These are phyloP conservation scores for Ceratobasidium sp. DNA, from an alignment of 1,284 basidiomycete genomes.

Conservation along the genomic window DNA sequence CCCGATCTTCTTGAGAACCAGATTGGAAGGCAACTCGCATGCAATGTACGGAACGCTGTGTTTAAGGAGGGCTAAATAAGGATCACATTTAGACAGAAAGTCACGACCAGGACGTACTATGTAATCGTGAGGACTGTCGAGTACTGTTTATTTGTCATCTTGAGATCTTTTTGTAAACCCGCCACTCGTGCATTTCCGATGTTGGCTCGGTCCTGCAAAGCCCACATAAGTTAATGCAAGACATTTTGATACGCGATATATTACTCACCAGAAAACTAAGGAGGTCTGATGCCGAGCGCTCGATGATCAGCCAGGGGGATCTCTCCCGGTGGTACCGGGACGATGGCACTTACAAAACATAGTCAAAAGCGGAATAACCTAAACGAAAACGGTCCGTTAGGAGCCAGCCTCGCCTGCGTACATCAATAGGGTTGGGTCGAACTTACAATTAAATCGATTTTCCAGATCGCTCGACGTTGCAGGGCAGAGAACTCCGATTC, in stretches of 20 bases:
- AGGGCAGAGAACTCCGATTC: slow-evolving; percentile 43
- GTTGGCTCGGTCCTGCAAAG: slow-evolving; percentile 56
- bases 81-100: slow-evolving; percentile 40
- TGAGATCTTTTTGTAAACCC: slow-evolving; percentile 67
- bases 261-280: slow-evolving; percentile 43
- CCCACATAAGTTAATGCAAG: not conserved
- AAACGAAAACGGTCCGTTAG: slow-evolving; percentile 1
- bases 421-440: slow-evolving; percentile 5
- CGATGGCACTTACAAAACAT: slow-evolving; percentile 42
- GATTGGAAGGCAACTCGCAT: slow-evolving; percentile 71
- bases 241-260: not conserved
- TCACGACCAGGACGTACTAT: slow-evolving; percentile 58
- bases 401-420: not conserved
- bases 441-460: slow-evolving; percentile 43
- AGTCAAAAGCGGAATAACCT: slow-evolving; percentile 40
- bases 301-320: slow-evolving; percentile 4
- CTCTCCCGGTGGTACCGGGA: not conserved
- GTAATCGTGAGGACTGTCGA: slow-evolving; percentile 67
- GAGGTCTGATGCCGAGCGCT: slow-evolving; percentile 18
- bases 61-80: slow-evolving; percentile 29
- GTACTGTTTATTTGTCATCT: slow-evolving; percentile 68
- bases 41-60: slow-evolving; percentile 67
- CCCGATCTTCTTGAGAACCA: slow-evolving; percentile 67
- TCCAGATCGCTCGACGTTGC: slow-evolving; percentile 32
- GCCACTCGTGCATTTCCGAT: slow-evolving; percentile 72